These are phyloP conservation scores for Penicillium nordicum DNA, from an alignment of 2,329 filamentous ascomycete species.

Conservation along the genomic window DNA sequence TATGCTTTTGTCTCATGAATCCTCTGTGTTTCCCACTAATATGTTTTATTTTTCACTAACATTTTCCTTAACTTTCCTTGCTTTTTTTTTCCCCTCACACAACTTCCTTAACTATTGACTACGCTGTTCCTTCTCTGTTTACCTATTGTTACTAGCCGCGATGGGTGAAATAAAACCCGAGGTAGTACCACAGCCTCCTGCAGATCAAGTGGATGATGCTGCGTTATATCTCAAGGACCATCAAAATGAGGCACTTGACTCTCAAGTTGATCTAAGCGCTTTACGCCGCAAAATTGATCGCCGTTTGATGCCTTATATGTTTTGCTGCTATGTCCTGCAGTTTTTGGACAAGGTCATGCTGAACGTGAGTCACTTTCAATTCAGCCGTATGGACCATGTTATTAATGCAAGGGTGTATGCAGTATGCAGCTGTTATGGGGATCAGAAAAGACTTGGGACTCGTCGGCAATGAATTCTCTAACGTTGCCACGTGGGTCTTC, in stretches of 20 bases:
- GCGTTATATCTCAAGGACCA: slow-evolving; percentile 23
- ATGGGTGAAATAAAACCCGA: slow-evolving; percentile 17
- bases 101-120: background rate
- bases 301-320: slow-evolving; percentile 33
- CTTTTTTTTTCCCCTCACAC: background rate
- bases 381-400: background rate
- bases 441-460: slow-evolving; percentile 53
- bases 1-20: background rate
- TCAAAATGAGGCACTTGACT: background rate
- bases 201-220: slow-evolving; percentile 18
- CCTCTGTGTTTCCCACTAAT: background rate
- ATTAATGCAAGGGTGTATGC: background rate
- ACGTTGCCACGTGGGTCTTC: slow-evolving; percentile 59
- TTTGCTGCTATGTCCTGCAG: slow-evolving; percentile 33
- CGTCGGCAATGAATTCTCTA: slow-evolving; percentile 58
- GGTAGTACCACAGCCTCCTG: background rate
- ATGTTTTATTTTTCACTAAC: background rate
- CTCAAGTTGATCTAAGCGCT: slow-evolving; percentile 17
- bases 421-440: slow-evolving; percentile 61
- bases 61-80: background rate
- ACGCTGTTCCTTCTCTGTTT: background rate
- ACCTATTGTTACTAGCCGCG: background rate
- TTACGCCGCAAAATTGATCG: slow-evolving; percentile 32
- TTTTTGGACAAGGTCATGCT: slow-evolving; percentile 36
- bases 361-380: slow-evolving; percentile 19